Evolutionary conservation across 2,329 filamentous ascomycete genomes (phyloP).

Genomic region (Paecilomyces fulvus): DNA sequence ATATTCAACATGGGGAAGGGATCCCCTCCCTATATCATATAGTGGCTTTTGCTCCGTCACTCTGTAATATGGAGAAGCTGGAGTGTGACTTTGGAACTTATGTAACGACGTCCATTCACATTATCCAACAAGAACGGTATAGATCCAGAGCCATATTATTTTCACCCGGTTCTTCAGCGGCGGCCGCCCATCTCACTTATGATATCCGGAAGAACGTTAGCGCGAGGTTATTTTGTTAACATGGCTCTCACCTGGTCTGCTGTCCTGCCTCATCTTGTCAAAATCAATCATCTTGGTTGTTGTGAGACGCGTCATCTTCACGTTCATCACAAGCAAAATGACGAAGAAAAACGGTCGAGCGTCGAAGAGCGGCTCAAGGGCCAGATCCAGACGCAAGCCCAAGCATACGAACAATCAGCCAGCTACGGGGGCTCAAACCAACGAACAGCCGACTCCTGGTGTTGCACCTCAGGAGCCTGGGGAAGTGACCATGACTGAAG

Average conservation of each 20-base stretch:
- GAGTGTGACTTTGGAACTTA: not conserved
- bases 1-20: not conserved
- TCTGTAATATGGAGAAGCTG: not conserved
- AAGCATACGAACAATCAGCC: not conserved
- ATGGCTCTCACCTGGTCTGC: not conserved
- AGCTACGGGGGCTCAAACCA: slow-evolving; percentile 32
- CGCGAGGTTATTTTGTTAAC: not conserved
- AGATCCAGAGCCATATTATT: not conserved
- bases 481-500: not conserved
- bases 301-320: slow-evolving; percentile 45
- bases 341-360: not conserved
- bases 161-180: not conserved
- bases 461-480: not conserved
- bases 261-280: not conserved
- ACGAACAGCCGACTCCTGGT: not conserved
- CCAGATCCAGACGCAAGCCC: not conserved
- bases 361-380: not conserved
- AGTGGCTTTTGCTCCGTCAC: not conserved
- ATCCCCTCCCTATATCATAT: not conserved
- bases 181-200: not conserved
- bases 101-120: not conserved
- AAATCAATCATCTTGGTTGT: not conserved
- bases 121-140: not conserved
- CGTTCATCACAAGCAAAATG: not conserved
- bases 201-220: not conserved